Evolutionary conservation across 306 rosid species (phyloP).

Genomic region (Bauhinia variegata): DNA sequence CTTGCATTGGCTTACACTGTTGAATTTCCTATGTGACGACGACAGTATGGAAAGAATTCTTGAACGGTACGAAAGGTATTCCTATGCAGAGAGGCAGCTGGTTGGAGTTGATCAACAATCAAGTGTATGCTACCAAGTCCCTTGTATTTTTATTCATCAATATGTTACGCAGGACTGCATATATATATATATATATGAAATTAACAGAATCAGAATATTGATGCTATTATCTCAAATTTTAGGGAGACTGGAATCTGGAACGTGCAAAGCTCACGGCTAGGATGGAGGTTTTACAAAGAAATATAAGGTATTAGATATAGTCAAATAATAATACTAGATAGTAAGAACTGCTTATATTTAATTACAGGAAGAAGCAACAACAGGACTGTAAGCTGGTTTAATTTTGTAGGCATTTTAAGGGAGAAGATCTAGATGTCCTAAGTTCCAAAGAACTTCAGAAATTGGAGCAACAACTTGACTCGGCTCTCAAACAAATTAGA

Average conservation of each 20-base stretch:
- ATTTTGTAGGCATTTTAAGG: slow-evolving; percentile 74
- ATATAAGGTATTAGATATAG: slow-evolving; percentile 57
- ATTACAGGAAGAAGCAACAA: slow-evolving; percentile 10
- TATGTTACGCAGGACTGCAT: no score
- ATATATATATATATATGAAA: no score
- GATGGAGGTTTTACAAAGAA: slow-evolving; percentile 71
- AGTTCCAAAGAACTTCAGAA: slow-evolving; percentile 74
- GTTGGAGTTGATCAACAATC: slow-evolving; percentile 46
- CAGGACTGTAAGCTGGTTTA: not conserved
- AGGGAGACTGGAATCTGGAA: slow-evolving; percentile 82
- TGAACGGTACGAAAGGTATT: slow-evolving; percentile 84
- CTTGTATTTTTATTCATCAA: no score
- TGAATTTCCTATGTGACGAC: not conserved
- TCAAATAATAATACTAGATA: not conserved
- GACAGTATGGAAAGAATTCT: slow-evolving; percentile 85
- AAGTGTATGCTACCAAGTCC: slow-evolving; percentile 45
- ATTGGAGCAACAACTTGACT: slow-evolving; percentile 87
- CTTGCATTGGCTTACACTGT: not conserved
- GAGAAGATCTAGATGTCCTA: slow-evolving; percentile 70
- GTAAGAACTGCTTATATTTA: not conserved
- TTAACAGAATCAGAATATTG: slow-evolving; percentile 3
- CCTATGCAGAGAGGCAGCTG: slow-evolving; percentile 69
- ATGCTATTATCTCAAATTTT: not conserved
- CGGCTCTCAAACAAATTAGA: slow-evolving; percentile 77
- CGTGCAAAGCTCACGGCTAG: slow-evolving; percentile 86